These are phyloP conservation scores for Leptographium procerum DNA, from an alignment of 2,329 filamentous ascomycete genomes.

Conservation along the genomic window DNA sequence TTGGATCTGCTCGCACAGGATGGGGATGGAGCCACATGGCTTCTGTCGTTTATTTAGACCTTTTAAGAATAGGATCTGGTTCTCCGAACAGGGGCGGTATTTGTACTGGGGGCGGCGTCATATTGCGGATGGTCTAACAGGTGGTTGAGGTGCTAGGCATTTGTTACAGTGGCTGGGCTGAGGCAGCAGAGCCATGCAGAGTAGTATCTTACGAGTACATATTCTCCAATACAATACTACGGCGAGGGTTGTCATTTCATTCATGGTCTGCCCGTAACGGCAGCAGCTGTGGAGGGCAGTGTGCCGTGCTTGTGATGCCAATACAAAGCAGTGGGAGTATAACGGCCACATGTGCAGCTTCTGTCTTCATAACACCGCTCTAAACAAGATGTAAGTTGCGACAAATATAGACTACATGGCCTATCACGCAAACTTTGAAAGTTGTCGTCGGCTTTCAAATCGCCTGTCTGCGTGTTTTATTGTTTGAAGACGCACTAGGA, in stretches of 20 bases:
- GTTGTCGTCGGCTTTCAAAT: no score
- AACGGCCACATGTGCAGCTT: not conserved
- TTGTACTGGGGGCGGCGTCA: not conserved
- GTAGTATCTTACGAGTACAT: no score
- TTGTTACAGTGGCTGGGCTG: not conserved
- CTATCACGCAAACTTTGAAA: no score
- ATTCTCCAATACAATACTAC: not conserved
- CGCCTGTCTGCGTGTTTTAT: no score
- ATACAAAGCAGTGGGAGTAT: not conserved
- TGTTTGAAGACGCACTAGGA: no score
- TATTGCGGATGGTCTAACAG: not conserved
- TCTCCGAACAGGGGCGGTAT: slow-evolving; percentile 19
- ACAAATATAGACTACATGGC: no score
- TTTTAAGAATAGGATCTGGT: slow-evolving; percentile 32
- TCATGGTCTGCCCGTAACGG: not conserved
- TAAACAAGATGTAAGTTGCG: no score
- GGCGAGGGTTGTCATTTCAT: not conserved
- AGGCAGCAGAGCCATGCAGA: not conserved
- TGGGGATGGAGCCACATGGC: slow-evolving; percentile 21
- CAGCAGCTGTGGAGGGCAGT: not conserved
- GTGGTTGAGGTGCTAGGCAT: not conserved
- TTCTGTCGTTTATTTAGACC: slow-evolving; percentile 22
- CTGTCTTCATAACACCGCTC: no score
- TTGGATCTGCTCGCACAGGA: slow-evolving; percentile 10
- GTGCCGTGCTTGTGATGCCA: not conserved